These are phyloP conservation scores for Hygrophila difformis DNA, from an alignment of 257 asterid species.

Conservation along the genomic window DNA sequence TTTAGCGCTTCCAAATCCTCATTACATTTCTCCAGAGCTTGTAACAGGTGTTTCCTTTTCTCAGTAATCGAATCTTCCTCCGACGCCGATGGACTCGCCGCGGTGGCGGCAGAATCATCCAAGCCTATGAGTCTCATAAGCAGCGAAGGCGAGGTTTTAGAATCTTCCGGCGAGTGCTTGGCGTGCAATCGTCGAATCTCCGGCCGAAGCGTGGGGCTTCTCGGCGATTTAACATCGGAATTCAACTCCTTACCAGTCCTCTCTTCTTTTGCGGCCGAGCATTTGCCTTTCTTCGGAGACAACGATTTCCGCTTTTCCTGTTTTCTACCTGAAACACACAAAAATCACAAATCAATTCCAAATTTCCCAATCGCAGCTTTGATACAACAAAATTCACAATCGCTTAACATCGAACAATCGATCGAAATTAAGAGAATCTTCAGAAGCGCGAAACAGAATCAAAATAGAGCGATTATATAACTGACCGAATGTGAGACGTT, in stretches of 20 bases:
- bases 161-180: slow-evolving; percentile 20
- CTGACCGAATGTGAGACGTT: slow-evolving; percentile 63
- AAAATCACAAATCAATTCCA: slow-evolving; percentile 8
- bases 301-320: slow-evolving; percentile 26
- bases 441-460: neutral
- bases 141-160: slow-evolving; percentile 29
- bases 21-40: slow-evolving; percentile 75
- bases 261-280: slow-evolving; percentile 9
- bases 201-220: slow-evolving; percentile 55
- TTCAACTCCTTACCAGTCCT: slow-evolving; percentile 12
- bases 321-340: slow-evolving; percentile 41
- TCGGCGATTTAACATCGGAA: slow-evolving; percentile 26
- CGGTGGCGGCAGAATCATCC: slow-evolving; percentile 29
- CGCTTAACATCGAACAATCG: neutral
- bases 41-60: slow-evolving; percentile 48
- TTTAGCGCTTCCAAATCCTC: slow-evolving; percentile 68
- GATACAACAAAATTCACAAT: neutral
- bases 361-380: neutral
- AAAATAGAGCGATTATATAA: neutral
- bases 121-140: slow-evolving; percentile 78
- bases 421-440: too few species aligned
- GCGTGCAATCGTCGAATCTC: slow-evolving; percentile 37
- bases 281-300: slow-evolving; percentile 15
- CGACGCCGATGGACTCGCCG: slow-evolving; percentile 10
- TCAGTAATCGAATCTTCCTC: slow-evolving; percentile 24